Conservation (phyloP, 805 yeast species). For the Candida coleopterorum region DNA sequence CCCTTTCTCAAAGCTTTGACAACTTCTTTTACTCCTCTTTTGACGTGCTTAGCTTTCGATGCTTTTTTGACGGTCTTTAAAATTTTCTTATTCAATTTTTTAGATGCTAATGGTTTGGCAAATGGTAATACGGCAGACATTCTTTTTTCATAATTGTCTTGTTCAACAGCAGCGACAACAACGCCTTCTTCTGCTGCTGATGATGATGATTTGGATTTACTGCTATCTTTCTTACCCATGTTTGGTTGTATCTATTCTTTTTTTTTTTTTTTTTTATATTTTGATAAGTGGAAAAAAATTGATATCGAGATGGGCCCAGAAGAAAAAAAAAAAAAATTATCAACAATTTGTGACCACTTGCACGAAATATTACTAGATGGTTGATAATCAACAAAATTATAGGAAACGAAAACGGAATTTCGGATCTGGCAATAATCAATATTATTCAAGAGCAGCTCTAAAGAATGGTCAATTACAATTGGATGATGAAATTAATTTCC, state of each 20-base stretch:
- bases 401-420: background rate
- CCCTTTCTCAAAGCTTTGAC: constrained; percentile 97
- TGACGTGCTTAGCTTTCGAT: constrained; percentile 95
- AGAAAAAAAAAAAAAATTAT: background rate
- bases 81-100: constrained; percentile 91
- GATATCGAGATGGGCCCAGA: background rate
- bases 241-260: background rate
- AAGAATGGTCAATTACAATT: constrained; percentile 1
- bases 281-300: background rate
- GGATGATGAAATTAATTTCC: background rate
- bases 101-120: constrained; percentile 93
- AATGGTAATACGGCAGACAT: constrained; percentile 87
- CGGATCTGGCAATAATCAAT: background rate
- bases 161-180: constrained; percentile 18
- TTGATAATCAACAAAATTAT: background rate
- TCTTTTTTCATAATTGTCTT: constrained; percentile 87
- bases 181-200: constrained; percentile 28
- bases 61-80: constrained; percentile 96
- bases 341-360: background rate
- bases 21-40: constrained; percentile 98
- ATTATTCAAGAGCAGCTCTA: background rate
- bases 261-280: constrained; percentile 5
- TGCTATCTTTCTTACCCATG: constrained; percentile 32
- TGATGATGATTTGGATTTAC: constrained; percentile 22
- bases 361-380: background rate